Evolutionary conservation across 2,329 filamentous ascomycete species (phyloP).

Genomic region (Arthrinium puccinioides): DNA sequence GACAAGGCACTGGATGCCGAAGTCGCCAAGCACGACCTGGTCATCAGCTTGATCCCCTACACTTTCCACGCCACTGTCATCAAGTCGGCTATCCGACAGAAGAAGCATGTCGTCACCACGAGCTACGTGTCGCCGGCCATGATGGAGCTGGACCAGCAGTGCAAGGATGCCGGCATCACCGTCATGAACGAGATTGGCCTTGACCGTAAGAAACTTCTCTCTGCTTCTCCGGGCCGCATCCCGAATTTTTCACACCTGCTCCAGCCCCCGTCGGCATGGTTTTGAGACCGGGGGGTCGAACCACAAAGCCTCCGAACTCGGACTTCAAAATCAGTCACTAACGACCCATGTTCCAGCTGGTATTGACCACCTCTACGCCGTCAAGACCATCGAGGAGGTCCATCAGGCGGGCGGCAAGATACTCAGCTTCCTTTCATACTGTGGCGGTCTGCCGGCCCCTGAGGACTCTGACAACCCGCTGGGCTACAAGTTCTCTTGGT

Average conservation of each 20-base stretch:
- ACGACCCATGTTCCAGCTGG: no score
- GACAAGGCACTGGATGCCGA: slow-evolving; percentile 69
- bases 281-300: no score
- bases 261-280: no score
- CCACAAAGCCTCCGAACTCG: no score
- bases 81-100: slow-evolving; percentile 84
- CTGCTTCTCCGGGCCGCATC: background rate
- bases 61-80: slow-evolving; percentile 83
- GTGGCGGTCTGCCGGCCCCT: slow-evolving; percentile 66
- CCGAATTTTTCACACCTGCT: no score
- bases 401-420: slow-evolving; percentile 84
- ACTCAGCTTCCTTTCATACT: slow-evolving; percentile 73
- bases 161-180: slow-evolving; percentile 89
- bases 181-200: slow-evolving; percentile 93
- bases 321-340: background rate
- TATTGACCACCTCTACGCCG: slow-evolving; percentile 45
- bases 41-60: slow-evolving; percentile 83
- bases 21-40: slow-evolving; percentile 70
- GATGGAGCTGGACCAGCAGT: slow-evolving; percentile 73
- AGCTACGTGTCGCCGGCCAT: slow-evolving; percentile 89
- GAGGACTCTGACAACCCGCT: slow-evolving; percentile 81
- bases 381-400: slow-evolving; percentile 85
- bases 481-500: slow-evolving; percentile 87
- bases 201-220: background rate
- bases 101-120: slow-evolving; percentile 94